A percentile compares a stretch with the other conserved stretches of the same genome.
Evolutionary conservation across 768 basidiomycete genomes (phyloP).

Genomic region (Leccinum incarnatum): DNA sequence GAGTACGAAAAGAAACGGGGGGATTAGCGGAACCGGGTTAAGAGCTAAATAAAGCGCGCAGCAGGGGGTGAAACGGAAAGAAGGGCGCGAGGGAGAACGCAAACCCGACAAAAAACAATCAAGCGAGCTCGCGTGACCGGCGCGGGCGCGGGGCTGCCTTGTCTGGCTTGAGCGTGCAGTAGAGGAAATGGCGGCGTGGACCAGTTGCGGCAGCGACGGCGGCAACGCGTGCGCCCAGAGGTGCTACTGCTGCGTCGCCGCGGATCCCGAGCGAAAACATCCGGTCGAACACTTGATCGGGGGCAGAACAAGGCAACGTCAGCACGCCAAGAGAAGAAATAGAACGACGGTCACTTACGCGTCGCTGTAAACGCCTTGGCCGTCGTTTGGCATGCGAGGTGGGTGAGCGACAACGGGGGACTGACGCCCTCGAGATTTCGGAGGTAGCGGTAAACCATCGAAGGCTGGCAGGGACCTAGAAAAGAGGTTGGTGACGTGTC

Average conservation of each 20-base stretch:
- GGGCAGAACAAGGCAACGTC: background rate
- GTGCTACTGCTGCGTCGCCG: conserved; percentile 58
- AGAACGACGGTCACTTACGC: conserved; percentile 43
- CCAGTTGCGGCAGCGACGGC: conserved; percentile 66
- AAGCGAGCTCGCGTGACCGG: conserved; percentile 39
- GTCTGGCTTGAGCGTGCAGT: conserved; percentile 72
- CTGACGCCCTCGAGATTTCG: conserved; percentile 88
- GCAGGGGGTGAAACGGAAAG: background rate
- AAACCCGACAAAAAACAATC: background rate
- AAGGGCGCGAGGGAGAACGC: background rate
- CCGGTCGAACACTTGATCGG: conserved; percentile 76
- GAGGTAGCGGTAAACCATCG: conserved; percentile 90
- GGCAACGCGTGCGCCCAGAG: conserved; percentile 61
- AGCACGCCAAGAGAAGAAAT: background rate
- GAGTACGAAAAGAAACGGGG: background rate
- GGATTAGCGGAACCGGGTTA: background rate
- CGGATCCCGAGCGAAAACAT: conserved; percentile 88
- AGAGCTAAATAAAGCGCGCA: background rate
- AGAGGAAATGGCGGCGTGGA: conserved; percentile 81
- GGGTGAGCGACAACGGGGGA: conserved; percentile 81
- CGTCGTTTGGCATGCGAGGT: conserved; percentile 83
- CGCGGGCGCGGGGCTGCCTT: conserved; percentile 41
- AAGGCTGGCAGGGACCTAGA: conserved; percentile 79
- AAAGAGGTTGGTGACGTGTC: background rate
- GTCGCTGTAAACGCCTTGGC: conserved; percentile 89